A percentile compares a stretch with the other conserved stretches of the same genome.
These are phyloP conservation scores for Aspergillus ochraceus DNA, from an alignment of 2,329 filamentous ascomycete species.

Conservation along the genomic window DNA sequence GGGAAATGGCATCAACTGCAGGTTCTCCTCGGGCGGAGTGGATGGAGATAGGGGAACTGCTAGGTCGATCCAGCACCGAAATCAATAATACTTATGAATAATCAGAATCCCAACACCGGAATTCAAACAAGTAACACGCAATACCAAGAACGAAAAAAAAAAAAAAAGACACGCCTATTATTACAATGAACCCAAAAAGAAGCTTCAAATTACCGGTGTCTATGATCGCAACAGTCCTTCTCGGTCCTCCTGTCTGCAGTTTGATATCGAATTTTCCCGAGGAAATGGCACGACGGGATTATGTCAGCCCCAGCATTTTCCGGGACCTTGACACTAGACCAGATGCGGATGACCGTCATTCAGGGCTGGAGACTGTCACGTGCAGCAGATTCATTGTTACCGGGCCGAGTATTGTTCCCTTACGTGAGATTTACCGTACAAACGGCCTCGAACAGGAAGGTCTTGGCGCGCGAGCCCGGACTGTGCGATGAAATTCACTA, in stretches of 20 bases:
- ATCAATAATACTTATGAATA: background rate
- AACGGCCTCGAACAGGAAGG: constrained; percentile 22
- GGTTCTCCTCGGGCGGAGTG: constrained; percentile 11
- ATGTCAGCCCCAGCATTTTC: constrained; percentile 3
- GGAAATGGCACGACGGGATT: background rate
- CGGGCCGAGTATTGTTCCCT: constrained; percentile 27
- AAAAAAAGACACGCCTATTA: background rate
- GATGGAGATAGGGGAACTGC: constrained; percentile 4
- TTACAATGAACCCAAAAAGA: background rate
- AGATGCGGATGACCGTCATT: background rate
- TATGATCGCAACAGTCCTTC: background rate
- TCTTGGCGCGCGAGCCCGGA: constrained; percentile 37
- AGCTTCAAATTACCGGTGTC: background rate
- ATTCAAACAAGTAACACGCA: background rate
- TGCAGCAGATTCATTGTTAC: constrained; percentile 18
- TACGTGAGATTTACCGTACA: constrained; percentile 22
- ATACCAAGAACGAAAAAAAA: background rate
- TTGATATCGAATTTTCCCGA: background rate
- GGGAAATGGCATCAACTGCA: constrained; percentile 33
- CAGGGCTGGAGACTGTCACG: constrained; percentile 29
- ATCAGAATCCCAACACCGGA: background rate
- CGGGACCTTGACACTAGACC: background rate
- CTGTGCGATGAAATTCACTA: constrained; percentile 45
- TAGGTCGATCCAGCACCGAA: background rate
- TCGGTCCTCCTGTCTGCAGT: background rate